Evolutionary conservation across 2,329 filamentous ascomycete species (phyloP).

Genomic region (Talaromyces sp.): DNA sequence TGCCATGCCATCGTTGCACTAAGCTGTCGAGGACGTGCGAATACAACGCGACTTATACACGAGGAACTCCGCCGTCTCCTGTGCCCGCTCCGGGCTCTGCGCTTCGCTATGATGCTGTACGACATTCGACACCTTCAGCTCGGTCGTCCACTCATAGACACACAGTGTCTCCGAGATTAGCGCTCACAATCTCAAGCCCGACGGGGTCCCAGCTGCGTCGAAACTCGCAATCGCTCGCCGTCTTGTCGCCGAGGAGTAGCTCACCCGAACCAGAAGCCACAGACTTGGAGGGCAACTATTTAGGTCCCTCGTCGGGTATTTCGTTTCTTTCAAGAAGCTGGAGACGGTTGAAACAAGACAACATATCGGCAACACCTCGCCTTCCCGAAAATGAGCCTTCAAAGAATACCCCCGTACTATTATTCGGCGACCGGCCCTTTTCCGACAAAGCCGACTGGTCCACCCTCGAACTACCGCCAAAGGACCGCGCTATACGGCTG

Average conservation of each 20-base stretch:
- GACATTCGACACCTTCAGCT: constrained; percentile 9
- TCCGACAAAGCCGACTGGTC: constrained; percentile 31
- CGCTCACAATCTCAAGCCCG: not conserved
- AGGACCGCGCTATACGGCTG: constrained; percentile 41
- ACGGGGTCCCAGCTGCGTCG: not conserved
- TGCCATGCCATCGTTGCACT: constrained; percentile 35
- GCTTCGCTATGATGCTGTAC: constrained; percentile 17
- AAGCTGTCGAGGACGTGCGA: constrained; percentile 32
- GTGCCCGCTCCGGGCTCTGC: constrained; percentile 23
- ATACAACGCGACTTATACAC: constrained; percentile 37
- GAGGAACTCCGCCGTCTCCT: constrained; percentile 36
- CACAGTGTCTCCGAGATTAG: not conserved
- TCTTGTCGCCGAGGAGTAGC: constrained; percentile 26
- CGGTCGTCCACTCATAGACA: not conserved
- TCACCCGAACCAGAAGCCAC: constrained; percentile 48
- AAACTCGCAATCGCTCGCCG: constrained; percentile 16
- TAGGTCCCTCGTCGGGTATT: constrained; percentile 52
- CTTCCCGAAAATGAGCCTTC: constrained; percentile 29
- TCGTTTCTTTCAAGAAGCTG: constrained; percentile 63
- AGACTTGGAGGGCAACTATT: constrained; percentile 54
- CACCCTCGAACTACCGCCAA: constrained; percentile 39
- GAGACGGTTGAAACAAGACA: constrained; percentile 60
- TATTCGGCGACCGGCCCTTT: constrained; percentile 52
- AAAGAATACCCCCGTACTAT: constrained; percentile 46
- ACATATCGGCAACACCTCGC: constrained; percentile 31